Evolutionary conservation across 2,329 filamentous ascomycete genomes (phyloP), one percentile per base, ranked within the genome.

Genomic region (Botrytis porri): DNA sequence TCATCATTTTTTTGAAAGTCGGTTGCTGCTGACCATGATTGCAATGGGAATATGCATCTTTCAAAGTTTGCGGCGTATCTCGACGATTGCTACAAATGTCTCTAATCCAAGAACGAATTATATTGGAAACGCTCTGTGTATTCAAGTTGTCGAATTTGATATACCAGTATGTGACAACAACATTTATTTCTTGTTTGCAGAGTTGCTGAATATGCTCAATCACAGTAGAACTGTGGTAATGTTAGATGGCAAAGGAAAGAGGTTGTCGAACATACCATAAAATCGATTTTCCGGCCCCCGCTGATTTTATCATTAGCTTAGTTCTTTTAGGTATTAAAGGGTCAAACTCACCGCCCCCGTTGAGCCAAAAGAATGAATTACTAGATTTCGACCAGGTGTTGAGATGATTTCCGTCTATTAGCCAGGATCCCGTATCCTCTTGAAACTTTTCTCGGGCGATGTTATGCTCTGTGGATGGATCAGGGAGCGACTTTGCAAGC

Each of bases 401-500:
- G 59, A 74, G 62, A 18, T 69, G 43, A 12, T 71, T 3, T 20
- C 64, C 64, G 2, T 76, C 18, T n/a, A 74, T 43, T 25, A 76
- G 43, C 75, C 75, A 77, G 25, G 72, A 66, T 25, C 74, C 73
- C 25, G 76, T 76, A 10, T 51, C 69, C 29, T 57, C 32, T 45
- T 75, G 61, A n/a, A 69, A 74, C 43, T 67, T 71, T 20, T 54
- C 25, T 8, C 71, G 64, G 39, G 75, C 72, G 57, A 65, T n/a
- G 20, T 75, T 74, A 48, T 75, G 74, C 25, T 76, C 69, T 29
- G 60, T 43, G 2, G 76, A 76, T 18, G 74, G 73, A 63, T 74
- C 39, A 35, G 75, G 65, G 10, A 73, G 18, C 9, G 22, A 57
- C 1, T 32, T 35, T 3, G 4, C 20, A 32, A 45, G 35, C 51